phyloP scores from a whole-genome alignment of 176 grass and related monocot genomes.

The Guadua angustifolia region DNA sequence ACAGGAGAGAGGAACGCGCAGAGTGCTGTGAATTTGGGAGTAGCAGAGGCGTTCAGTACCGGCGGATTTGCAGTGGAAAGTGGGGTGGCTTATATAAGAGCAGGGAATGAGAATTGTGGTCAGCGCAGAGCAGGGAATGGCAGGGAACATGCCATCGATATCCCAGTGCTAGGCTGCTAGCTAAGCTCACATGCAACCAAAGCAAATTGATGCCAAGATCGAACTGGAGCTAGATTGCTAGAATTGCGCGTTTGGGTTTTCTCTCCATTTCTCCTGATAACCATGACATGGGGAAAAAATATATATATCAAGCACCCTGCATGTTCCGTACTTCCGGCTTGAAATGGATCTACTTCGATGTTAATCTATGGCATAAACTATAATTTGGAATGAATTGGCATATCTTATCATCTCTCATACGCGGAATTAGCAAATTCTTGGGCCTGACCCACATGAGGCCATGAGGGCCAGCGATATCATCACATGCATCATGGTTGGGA shows the following conservation, averaged over 20 bases:
- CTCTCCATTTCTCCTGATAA: constrained; percentile 3
- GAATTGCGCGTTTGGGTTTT: background rate
- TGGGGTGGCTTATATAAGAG: constrained; percentile 31
- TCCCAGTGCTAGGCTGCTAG: constrained; percentile 1
- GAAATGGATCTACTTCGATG: constrained; percentile 21
- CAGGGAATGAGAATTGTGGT: constrained; percentile 21
- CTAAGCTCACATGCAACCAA: constrained; percentile 25
- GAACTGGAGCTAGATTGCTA: background rate
- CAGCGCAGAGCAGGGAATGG: constrained; percentile 28
- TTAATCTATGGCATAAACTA: background rate
- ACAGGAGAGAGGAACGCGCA: background rate
- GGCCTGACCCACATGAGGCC: constrained; percentile 38
- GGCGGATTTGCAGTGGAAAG: background rate
- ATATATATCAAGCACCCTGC: too few species aligned
- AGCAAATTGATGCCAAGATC: background rate
- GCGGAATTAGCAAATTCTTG: background rate
- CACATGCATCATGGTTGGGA: constrained; percentile 45
- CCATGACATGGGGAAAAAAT: too few species aligned
- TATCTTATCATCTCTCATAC: background rate
- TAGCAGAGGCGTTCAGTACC: background rate
- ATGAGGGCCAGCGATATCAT: constrained; percentile 51
- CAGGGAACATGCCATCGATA: constrained; percentile 40
- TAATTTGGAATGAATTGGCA: constrained; percentile 27
- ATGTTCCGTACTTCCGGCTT: constrained; percentile 16
- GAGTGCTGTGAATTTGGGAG: background rate